phyloP scores from a whole-genome alignment of 1,139 yeast species.

The Suhomyces kunorum region DNA sequence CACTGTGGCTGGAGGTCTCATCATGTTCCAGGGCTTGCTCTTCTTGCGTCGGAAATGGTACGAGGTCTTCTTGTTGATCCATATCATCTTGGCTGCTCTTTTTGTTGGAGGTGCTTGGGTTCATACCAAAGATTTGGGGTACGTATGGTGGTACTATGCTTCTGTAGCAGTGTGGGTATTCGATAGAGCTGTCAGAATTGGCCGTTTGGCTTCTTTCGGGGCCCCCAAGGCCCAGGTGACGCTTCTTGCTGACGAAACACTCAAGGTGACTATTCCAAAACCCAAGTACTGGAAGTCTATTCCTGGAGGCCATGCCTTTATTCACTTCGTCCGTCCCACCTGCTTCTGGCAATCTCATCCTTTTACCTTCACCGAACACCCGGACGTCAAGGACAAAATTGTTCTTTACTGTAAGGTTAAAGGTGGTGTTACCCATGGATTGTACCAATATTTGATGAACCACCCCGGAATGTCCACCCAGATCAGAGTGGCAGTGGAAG shows the following conservation, averaged over 20 bases:
- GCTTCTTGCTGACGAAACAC: conserved; percentile 40
- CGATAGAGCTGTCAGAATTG: conserved; percentile 43
- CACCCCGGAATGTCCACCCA: conserved; percentile 27
- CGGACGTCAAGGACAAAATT: conserved; percentile 25
- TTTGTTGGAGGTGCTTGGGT: conserved; percentile 46
- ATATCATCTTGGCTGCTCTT: conserved; percentile 42
- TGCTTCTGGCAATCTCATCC: conserved; percentile 47
- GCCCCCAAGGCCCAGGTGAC: conserved; percentile 37
- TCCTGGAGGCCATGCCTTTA: conserved; percentile 56
- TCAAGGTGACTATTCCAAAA: conserved; percentile 42
- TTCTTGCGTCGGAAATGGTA: conserved; percentile 44
- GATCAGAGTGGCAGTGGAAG: conserved; percentile 45
- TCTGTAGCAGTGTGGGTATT: conserved; percentile 45
- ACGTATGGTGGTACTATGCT: conserved; percentile 40
- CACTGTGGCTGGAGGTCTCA: conserved; percentile 34
- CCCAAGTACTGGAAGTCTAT: conserved; percentile 43
- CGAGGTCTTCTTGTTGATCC: conserved; percentile 43
- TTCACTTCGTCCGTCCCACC: conserved; percentile 40
- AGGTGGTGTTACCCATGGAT: conserved; percentile 37
- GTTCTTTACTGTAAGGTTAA: conserved; percentile 38
- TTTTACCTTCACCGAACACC: conserved; percentile 29
- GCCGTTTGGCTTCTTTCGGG: conserved; percentile 39
- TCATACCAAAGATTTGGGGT: conserved; percentile 45
- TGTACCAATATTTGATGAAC: conserved; percentile 24
- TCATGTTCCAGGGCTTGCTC: conserved; percentile 39